phyloP scores from a whole-genome alignment of 139 green algal species.

The Picochlorum sp. region DNA sequence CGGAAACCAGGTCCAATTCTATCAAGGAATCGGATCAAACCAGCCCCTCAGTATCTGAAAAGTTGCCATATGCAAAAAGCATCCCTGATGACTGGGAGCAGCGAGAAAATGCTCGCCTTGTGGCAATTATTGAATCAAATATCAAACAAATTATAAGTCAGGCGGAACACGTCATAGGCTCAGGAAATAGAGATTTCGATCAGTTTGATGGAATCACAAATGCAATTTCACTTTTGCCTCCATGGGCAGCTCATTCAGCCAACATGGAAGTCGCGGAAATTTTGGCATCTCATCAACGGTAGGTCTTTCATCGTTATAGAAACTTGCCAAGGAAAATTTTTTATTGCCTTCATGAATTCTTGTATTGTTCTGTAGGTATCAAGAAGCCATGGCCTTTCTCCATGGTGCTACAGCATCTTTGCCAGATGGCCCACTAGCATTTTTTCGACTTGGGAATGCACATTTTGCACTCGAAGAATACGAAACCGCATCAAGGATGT shows the following conservation, averaged over 20 bases:
- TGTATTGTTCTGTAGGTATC: constrained; percentile 2
- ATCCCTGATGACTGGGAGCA: neutral
- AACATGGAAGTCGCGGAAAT: constrained; percentile 51
- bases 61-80: neutral
- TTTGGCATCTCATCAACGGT: neutral
- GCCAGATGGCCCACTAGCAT: constrained; percentile 33
- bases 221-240: constrained; percentile 12
- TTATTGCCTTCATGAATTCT: neutral
- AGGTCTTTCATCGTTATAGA: no score
- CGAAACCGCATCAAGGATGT: constrained; percentile 3
- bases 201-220: constrained; percentile 4
- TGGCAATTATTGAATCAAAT: constrained; percentile 7
- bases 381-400: constrained; percentile 31
- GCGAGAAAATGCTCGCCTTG: neutral
- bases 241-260: constrained; percentile 26
- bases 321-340: no score
- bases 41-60: no score
- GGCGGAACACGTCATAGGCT: neutral
- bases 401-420: constrained; percentile 16
- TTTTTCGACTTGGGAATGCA: constrained; percentile 52
- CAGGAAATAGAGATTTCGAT: neutral
- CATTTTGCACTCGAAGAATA: constrained; percentile 40
- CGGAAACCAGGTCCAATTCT: no score
- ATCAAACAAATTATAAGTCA: constrained; percentile 9
- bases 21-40: no score